Evolutionary conservation across 2,329 filamentous ascomycete species (phyloP).

Genomic region (Harringtonia lauricola): DNA sequence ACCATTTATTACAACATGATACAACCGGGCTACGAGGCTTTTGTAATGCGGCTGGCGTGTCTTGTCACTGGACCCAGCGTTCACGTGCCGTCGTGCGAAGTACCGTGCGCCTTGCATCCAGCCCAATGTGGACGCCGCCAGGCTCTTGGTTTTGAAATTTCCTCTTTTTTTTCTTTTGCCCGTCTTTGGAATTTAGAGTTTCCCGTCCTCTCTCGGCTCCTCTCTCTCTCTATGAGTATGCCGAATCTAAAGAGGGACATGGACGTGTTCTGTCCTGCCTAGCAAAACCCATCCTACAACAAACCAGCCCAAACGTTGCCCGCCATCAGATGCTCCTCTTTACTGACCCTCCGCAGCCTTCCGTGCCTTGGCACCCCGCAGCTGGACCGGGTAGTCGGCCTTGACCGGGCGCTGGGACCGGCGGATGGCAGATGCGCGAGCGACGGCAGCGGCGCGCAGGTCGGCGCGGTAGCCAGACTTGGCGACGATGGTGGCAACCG

Average conservation of each 20-base stretch:
- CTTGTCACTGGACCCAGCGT: too few species aligned
- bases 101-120: too few species aligned
- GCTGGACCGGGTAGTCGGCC: slow-evolving; percentile 62
- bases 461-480: slow-evolving; percentile 79
- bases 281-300: background rate
- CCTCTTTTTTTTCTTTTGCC: slow-evolving; percentile 2
- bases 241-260: background rate
- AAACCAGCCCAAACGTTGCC: background rate
- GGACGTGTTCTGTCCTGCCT: background rate
- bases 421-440: slow-evolving; percentile 79
- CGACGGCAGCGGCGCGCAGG: slow-evolving; percentile 66
- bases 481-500: slow-evolving; percentile 70
- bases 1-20: background rate
- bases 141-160: background rate
- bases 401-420: slow-evolving; percentile 70
- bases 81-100: too few species aligned
- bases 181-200: background rate
- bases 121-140: too few species aligned
- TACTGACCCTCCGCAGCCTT: slow-evolving; percentile 49
- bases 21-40: background rate
- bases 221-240: background rate
- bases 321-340: slow-evolving; percentile 1
- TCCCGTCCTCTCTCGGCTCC: background rate
- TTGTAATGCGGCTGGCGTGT: too few species aligned
- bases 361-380: slow-evolving; percentile 68